phyloP scores from a whole-genome alignment of 2,329 filamentous ascomycete genomes.

The Bipolaris victoriae region DNA sequence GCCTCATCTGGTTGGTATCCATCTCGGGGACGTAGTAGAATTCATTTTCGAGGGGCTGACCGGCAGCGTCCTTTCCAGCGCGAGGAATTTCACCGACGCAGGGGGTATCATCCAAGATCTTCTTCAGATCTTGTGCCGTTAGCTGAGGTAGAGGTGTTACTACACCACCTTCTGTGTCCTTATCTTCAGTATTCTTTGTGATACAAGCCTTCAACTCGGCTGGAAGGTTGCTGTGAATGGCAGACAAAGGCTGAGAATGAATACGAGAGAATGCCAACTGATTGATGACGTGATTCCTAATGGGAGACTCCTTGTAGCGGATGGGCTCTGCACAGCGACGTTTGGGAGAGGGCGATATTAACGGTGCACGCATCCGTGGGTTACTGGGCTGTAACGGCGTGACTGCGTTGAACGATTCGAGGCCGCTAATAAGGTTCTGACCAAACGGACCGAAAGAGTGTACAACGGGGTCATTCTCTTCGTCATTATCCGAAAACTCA shows the following conservation, averaged over 20 bases:
- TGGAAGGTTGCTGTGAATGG: constrained; percentile 88
- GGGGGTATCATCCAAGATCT: constrained; percentile 72
- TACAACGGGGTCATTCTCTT: constrained; percentile 92
- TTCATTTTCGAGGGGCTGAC: constrained; percentile 91
- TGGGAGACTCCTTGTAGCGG: constrained; percentile 51
- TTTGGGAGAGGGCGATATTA: constrained; percentile 42
- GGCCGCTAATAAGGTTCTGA: constrained; percentile 79
- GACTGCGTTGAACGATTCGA: constrained; percentile 74
- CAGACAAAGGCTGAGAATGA: constrained; percentile 87
- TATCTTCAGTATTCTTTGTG: constrained; percentile 30
- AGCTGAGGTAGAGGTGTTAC: constrained; percentile 38
- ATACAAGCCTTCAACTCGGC: constrained; percentile 53
- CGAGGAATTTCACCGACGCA: constrained; percentile 89
- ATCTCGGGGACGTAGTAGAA: constrained; percentile 94
- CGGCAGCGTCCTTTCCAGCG: constrained; percentile 94
- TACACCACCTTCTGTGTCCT: constrained; percentile 23
- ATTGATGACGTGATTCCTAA: constrained; percentile 89
- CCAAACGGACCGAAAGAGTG: constrained; percentile 93
- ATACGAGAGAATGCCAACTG: constrained; percentile 94
- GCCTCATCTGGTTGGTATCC: constrained; percentile 78
- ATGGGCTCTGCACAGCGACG: constrained; percentile 31
- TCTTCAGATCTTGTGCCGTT: constrained; percentile 62
- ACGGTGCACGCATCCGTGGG: constrained; percentile 33
- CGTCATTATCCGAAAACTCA: constrained; percentile 75
- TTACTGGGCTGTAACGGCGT: constrained; percentile 60